These are phyloP conservation scores for Fusarium multiceps DNA, from an alignment of 2,329 filamentous ascomycete genomes.

Conservation along the genomic window DNA sequence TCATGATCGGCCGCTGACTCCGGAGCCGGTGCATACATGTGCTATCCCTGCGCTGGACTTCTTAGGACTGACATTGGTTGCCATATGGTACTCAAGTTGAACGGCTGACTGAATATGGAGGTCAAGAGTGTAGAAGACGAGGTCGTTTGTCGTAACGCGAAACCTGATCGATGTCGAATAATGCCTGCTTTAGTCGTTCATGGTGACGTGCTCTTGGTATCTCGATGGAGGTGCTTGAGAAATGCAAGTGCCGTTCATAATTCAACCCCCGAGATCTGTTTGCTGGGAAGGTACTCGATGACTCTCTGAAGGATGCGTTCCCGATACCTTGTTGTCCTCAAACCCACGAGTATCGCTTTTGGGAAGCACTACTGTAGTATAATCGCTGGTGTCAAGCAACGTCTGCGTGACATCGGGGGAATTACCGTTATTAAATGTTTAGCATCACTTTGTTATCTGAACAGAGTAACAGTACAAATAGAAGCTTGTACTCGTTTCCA, in stretches of 20 bases:
- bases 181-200: neutral
- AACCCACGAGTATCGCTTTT: neutral
- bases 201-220: neutral
- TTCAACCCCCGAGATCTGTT: neutral
- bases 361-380: neutral
- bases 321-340: neutral
- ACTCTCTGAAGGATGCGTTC: neutral
- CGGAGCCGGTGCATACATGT: slow-evolving; percentile 29
- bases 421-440: neutral
- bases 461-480: neutral
- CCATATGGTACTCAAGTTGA: neutral
- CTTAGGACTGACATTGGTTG: slow-evolving; percentile 16
- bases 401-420: neutral
- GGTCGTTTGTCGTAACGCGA: neutral
- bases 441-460: neutral
- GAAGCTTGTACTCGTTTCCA: neutral
- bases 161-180: neutral
- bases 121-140: neutral
- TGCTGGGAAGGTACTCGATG: neutral
- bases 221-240: neutral
- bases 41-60: neutral
- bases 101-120: neutral
- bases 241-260: neutral
- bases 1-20: slow-evolving; percentile 8
- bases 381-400: neutral